Conservation (phyloP, 306 rosid genomes). For the Gastrolobium villosum region DNA sequence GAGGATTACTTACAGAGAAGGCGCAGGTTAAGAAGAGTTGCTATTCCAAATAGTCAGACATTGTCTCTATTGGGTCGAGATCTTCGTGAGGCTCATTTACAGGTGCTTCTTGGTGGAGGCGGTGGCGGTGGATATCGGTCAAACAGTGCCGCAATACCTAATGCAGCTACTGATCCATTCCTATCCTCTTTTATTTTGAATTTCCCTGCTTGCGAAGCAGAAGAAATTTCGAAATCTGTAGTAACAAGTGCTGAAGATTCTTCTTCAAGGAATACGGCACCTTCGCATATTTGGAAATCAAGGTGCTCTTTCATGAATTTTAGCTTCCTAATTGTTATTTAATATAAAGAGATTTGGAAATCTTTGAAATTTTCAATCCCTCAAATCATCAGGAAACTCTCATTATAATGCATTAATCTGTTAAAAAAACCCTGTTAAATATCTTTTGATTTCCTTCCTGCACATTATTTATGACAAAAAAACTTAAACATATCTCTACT, state of each 20-base stretch:
- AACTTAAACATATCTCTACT: not conserved
- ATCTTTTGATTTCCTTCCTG: not conserved
- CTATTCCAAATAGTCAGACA: slow-evolving; percentile 81
- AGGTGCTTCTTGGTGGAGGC: slow-evolving; percentile 79
- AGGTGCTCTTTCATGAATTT: slow-evolving; percentile 61
- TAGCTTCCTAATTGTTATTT: slow-evolving; percentile 17
- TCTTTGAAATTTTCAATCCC: not conserved
- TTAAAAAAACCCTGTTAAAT: slow-evolving; percentile 9
- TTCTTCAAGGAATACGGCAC: slow-evolving; percentile 61
- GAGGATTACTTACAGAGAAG: slow-evolving; percentile 86
- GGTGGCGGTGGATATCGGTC: slow-evolving; percentile 63
- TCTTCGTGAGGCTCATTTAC: slow-evolving; percentile 98
- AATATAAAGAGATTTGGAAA: not conserved
- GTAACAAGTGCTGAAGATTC: slow-evolving; percentile 69
- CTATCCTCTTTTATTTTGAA: slow-evolving; percentile 89
- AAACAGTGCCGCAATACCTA: slow-evolving; percentile 61
- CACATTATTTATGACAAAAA: not conserved
- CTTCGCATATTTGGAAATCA: slow-evolving; percentile 86
- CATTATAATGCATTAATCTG: slow-evolving; percentile 7
- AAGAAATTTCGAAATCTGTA: slow-evolving; percentile 91
- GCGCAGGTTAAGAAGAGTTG: slow-evolving; percentile 85
- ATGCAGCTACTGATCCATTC: slow-evolving; percentile 83
- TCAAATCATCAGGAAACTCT: not conserved
- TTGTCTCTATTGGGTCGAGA: slow-evolving; percentile 82
- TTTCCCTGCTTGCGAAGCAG: slow-evolving; percentile 86